phyloP scores from a whole-genome alignment of 208 protist species.

The Leishmania martiniquensis region DNA sequence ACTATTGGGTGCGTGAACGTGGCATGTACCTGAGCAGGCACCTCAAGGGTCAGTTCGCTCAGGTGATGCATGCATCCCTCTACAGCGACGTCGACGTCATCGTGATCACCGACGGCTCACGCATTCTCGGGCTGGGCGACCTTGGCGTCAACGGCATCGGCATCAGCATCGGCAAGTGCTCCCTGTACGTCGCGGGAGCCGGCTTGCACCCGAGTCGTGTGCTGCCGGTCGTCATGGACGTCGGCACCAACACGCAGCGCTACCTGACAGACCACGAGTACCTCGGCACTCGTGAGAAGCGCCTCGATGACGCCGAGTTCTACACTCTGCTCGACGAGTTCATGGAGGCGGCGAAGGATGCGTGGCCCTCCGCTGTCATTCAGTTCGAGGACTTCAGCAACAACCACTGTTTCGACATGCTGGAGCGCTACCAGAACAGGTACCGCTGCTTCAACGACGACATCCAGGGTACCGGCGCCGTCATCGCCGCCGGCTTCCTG shows the following conservation, averaged over 20 bases:
- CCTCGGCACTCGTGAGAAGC: constrained; percentile 76
- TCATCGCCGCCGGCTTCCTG: constrained; percentile 93
- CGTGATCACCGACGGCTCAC: constrained; percentile 96
- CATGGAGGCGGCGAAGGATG: constrained; percentile 72
- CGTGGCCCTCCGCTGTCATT: constrained; percentile 85
- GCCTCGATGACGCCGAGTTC: constrained; percentile 78
- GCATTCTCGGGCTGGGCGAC: constrained; percentile 96
- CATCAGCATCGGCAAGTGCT: constrained; percentile 95
- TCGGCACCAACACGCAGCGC: constrained; percentile 90
- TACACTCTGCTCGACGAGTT: constrained; percentile 95
- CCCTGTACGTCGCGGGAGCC: constrained; percentile 91
- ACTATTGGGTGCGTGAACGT: constrained; percentile 74
- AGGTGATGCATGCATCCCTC: constrained; percentile 82
- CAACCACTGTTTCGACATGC: constrained; percentile 94
- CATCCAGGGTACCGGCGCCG: constrained; percentile 97
- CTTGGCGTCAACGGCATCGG: constrained; percentile 96
- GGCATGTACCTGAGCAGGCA: constrained; percentile 91
- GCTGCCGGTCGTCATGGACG: constrained; percentile 92
- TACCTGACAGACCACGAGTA: constrained; percentile 84
- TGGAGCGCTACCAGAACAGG: constrained; percentile 93
- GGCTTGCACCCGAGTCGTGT: constrained; percentile 85
- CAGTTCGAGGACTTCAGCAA: constrained; percentile 98
- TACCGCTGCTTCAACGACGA: constrained; percentile 98
- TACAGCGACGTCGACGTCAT: constrained; percentile 89
- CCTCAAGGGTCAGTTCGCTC: constrained; percentile 82